Base-by-base conservation (phyloP, 495 filamentous ascomycete species). In the Elasticomyces elasticus region DNA sequence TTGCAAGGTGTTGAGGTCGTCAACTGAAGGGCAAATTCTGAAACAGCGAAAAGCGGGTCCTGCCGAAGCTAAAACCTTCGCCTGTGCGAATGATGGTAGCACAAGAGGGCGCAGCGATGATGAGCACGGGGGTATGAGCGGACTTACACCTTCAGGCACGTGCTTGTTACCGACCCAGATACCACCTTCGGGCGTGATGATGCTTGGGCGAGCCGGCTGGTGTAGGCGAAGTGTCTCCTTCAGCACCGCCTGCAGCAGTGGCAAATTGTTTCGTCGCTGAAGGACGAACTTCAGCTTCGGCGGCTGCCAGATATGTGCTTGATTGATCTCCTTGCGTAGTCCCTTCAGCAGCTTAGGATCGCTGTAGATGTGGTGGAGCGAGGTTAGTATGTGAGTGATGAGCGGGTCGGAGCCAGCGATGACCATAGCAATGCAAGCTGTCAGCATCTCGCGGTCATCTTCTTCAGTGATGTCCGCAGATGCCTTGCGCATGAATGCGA, bases 281-380 rank as follows among this genome's bases (percentile, higher is more conserved):
- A 40, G 25, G 6, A 52, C 12, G n/a, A 41, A 30, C 20, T 43
- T 22, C 12, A 52, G 20, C 20, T 17, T 41, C 5, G 49, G 20
- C 31, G 30, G 49, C 22, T 40, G 20, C 5, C 13, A 6, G 30
- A 42, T 17, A 5, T 24, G 13, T 11, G 30, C 49, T 4, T 15
- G 13, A 5, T 5, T 20, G 6, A 52, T 41, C 49, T 52, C 49
- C 4, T 40, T 12, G 25, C 49, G 49, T 25, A 52, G n/a, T 27
- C 5, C n/a, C n/a, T 52, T 4, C 9, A 52, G n/a, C 5, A 52
- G 10, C 17, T 25, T 35, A 25, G 17, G 49, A 13, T 41, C 24
- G 33, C 37, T 20, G 24, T 52, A 52, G 31, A 52, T 43, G 49
- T 52, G 30, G 31, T 4, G 25, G 10, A 52, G 49, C 12, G 49